Conservation (phyloP, 345 rosid genomes). For the Lumnitzera littorea region DNA sequence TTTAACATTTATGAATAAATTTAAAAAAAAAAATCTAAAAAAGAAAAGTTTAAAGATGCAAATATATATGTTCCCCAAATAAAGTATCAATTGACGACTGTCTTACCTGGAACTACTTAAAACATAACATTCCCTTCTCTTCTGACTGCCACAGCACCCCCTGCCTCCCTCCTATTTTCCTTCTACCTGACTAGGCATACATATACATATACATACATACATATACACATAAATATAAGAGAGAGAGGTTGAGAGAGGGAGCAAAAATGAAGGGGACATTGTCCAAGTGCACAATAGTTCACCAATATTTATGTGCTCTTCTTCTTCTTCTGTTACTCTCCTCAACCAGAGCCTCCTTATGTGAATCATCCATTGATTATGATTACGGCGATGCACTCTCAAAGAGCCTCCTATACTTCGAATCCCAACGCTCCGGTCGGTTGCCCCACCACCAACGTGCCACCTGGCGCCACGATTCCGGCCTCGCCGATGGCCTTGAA, state of each 20-base stretch:
- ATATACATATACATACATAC: too few species aligned
- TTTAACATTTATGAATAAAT: too few species aligned
- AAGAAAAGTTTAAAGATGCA: too few species aligned
- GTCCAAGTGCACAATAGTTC: not conserved
- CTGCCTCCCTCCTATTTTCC: too few species aligned
- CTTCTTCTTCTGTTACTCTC: slow-evolving; percentile 2
- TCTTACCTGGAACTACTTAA: not conserved
- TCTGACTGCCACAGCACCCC: too few species aligned
- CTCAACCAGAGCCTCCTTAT: slow-evolving; percentile 1
- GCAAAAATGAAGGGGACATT: not conserved
- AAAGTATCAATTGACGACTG: not conserved
- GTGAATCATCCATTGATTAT: slow-evolving; percentile 19
- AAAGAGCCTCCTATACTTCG: slow-evolving; percentile 60
- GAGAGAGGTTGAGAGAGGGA: slow-evolving; percentile 2
- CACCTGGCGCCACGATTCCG: slow-evolving; percentile 65
- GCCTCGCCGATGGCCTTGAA: slow-evolving; percentile 56
- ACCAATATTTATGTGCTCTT: not conserved
- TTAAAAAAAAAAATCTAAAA: too few species aligned
- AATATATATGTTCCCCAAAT: too few species aligned
- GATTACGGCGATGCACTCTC: slow-evolving; percentile 49
- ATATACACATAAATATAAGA: too few species aligned
- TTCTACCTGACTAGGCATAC: too few species aligned
- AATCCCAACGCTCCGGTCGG: slow-evolving; percentile 56
- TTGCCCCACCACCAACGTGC: slow-evolving; percentile 51
- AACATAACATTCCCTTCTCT: not conserved